phyloP scores from a whole-genome alignment of 2,329 filamentous ascomycete genomes.

The Alternaria metachromatica region DNA sequence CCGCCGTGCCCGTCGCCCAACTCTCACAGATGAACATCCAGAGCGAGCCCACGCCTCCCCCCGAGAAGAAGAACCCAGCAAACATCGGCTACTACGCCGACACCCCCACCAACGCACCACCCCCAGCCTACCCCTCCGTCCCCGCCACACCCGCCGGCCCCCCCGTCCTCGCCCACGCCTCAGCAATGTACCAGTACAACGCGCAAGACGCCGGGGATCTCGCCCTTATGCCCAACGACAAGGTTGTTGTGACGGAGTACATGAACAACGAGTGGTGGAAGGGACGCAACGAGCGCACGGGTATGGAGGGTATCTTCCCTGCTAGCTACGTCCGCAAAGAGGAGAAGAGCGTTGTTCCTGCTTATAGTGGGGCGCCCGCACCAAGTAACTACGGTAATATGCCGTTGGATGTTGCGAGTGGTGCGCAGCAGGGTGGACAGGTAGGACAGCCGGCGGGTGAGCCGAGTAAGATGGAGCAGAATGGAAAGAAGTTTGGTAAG shows the following conservation, averaged over 20 bases:
- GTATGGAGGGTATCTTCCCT: slow-evolving; percentile 92
- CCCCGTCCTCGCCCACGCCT: slow-evolving; percentile 72
- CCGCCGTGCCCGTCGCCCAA: slow-evolving; percentile 41
- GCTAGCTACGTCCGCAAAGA: slow-evolving; percentile 81
- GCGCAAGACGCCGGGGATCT: slow-evolving; percentile 83
- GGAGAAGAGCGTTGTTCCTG: slow-evolving; percentile 60
- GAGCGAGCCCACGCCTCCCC: slow-evolving; percentile 34
- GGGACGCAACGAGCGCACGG: slow-evolving; percentile 83
- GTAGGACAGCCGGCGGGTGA: slow-evolving; percentile 48
- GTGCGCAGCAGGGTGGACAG: slow-evolving; percentile 42
- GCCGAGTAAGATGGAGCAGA: slow-evolving; percentile 71
- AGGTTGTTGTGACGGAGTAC: slow-evolving; percentile 81
- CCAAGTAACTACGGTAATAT: slow-evolving; percentile 72
- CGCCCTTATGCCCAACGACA: slow-evolving; percentile 79
- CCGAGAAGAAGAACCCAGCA: slow-evolving; percentile 45
- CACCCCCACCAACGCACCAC: slow-evolving; percentile 50
- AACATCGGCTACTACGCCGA: slow-evolving; percentile 52
- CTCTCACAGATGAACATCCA: slow-evolving; percentile 44
- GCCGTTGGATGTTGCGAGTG: slow-evolving; percentile 77
- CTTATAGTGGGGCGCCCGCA: slow-evolving; percentile 40
- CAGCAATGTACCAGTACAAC: slow-evolving; percentile 83
- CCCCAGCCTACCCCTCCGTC: slow-evolving; percentile 55
- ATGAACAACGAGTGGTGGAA: slow-evolving; percentile 99
- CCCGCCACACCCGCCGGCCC: slow-evolving; percentile 56
- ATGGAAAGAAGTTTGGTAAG: slow-evolving; percentile 95